Evolutionary conservation across 2,329 filamentous ascomycete genomes (phyloP), one percentile per base, ranked within the genome.

Genomic region (Verruconis gallopava): DNA sequence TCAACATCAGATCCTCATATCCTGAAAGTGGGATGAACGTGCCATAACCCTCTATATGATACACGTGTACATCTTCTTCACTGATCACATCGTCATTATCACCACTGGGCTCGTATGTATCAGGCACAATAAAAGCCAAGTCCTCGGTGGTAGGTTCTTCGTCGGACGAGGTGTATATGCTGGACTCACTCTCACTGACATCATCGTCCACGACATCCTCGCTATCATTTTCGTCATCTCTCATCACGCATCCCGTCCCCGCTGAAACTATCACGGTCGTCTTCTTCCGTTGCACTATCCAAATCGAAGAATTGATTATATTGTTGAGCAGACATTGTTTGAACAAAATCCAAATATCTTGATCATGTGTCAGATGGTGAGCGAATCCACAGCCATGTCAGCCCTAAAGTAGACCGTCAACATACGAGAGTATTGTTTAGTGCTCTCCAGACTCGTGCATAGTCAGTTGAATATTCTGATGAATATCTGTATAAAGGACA

Each of bases 51-150:
- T 36, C 17, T 36, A 36, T 36, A 36, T 36, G 17, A 36, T 15
- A 11, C 15, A 36, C 34, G 34, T 36, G 15, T 12, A 15, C 34
- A 36, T 36, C 34, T 36, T 36, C 34, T 17, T 36, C 15, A 36
- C 17, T 17, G 15, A 36, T 36, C 34, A 12, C 15, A 15, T 36
- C 15, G 17, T 36, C 34, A 15, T 36, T 15, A 11, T 36, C 15
- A 15, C 17, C 34, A 15, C 34, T 36, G 15, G 34, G 17, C 34
- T 36, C 34, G 34, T 36, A 36, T 36, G 34, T 36, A 36, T 36
- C 15, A 17, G 34, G 34, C 17, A 36, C 34, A 36, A 36, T 36
- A 17, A 36, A 36, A 11, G 34, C 34, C 15, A 36, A 15, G 34
- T 36, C 34, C 17, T 36, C 15, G 17, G 34, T 17, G 15, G 34